phyloP scores from a whole-genome alignment of 2,329 filamentous ascomycete genomes.

The Neofusicoccum kwambonambiense region DNA sequence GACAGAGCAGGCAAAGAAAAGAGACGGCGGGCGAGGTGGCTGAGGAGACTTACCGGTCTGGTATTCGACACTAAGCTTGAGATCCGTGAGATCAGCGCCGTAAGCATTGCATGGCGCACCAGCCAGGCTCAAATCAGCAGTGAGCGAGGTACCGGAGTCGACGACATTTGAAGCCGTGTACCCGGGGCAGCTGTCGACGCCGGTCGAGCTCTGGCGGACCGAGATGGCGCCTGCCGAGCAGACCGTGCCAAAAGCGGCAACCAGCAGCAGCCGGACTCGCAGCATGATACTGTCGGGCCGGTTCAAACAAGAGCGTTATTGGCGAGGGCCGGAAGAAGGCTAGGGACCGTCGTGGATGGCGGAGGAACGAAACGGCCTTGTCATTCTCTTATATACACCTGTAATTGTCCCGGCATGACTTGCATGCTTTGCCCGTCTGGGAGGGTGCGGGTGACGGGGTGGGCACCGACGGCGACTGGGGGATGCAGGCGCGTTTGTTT shows the following conservation, averaged over 20 bases:
- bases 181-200: conserved; percentile 57
- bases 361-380: conserved; percentile 2
- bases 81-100: conserved; percentile 55
- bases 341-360: neutral
- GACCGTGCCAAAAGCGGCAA: neutral
- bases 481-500: neutral
- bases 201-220: neutral
- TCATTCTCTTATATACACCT: conserved; percentile 6
- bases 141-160: conserved; percentile 56
- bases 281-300: neutral
- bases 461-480: neutral
- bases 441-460: neutral
- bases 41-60: conserved; percentile 51
- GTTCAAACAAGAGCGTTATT: neutral
- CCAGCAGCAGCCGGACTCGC: neutral
- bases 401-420: neutral
- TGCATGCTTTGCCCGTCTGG: neutral
- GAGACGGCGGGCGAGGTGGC: neutral
- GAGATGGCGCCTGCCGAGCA: conserved; percentile 6
- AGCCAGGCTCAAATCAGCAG: conserved; percentile 68
- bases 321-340: neutral
- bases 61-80: conserved; percentile 61
- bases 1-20: neutral
- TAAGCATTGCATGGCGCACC: conserved; percentile 64
- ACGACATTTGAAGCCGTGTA: conserved; percentile 64